Conservation (phyloP, 495 filamentous ascomycete species). For the Penicillium robsamsonii region DNA sequence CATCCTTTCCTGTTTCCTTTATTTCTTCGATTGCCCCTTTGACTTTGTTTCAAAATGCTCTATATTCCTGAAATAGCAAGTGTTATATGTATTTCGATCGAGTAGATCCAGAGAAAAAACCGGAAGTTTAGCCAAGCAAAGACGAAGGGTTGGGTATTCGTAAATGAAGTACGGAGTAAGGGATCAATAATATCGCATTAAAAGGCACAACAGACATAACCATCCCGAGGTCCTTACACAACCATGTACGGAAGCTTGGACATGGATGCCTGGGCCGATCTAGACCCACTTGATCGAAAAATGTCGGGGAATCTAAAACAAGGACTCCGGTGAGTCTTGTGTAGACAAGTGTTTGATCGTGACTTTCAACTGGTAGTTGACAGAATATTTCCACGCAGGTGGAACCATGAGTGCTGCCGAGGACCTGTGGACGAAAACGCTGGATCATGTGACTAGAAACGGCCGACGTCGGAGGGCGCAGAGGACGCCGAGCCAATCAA, state of each 20-base stretch:
- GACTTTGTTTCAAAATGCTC: no score
- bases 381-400: background rate
- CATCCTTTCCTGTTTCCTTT: no score
- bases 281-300: constrained; percentile 8
- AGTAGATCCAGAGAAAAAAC: background rate
- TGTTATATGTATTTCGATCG: no score
- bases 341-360: background rate
- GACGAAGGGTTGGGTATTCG: background rate
- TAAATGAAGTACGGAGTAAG: background rate
- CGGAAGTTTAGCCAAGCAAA: background rate
- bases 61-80: no score
- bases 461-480: constrained; percentile 38
- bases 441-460: constrained; percentile 6
- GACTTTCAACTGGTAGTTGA: background rate
- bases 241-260: background rate
- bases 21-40: no score
- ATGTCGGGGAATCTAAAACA: constrained; percentile 1
- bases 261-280: constrained; percentile 7
- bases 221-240: background rate
- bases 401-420: constrained; percentile 4
- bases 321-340: background rate
- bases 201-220: background rate
- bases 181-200: background rate
- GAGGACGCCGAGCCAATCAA: constrained; percentile 29
- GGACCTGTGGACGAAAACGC: constrained; percentile 3